These are phyloP conservation scores for Termitomyces sp. DNA, from an alignment of 1,284 basidiomycete species.

Conservation along the genomic window DNA sequence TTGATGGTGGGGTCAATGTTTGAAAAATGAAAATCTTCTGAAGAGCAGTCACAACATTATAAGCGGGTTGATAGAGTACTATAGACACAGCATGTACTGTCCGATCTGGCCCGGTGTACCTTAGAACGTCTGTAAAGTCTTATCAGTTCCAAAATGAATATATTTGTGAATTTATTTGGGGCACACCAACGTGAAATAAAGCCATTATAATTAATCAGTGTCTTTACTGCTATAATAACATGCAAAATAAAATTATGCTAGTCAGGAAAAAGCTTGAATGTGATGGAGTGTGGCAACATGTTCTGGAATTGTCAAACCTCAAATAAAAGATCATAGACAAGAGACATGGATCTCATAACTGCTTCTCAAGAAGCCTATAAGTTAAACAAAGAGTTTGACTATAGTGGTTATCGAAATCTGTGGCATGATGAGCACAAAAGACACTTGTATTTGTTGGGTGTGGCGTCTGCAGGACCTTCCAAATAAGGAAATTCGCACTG, in stretches of 20 bases:
- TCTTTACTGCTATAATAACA: neutral
- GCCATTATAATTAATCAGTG: neutral
- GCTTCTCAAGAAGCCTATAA: too few species aligned
- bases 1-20: neutral
- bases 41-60: neutral
- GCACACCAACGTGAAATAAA: neutral
- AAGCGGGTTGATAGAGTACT: neutral
- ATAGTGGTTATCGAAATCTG: too few species aligned
- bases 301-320: neutral
- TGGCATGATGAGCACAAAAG: too few species aligned
- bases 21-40: neutral
- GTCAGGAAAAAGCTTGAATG: neutral
- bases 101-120: neutral
- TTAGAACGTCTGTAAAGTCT: too few species aligned
- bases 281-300: neutral
- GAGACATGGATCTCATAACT: too few species aligned
- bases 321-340: neutral
- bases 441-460: too few species aligned
- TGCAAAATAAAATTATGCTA: neutral
- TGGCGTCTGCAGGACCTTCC: too few species aligned
- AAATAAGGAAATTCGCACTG: too few species aligned
- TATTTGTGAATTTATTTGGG: neutral
- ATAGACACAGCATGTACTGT: neutral
- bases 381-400: too few species aligned
- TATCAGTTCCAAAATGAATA: neutral